phyloP scores from a whole-genome alignment of 495 filamentous ascomycete genomes.

The Penicillium subrubescens region DNA sequence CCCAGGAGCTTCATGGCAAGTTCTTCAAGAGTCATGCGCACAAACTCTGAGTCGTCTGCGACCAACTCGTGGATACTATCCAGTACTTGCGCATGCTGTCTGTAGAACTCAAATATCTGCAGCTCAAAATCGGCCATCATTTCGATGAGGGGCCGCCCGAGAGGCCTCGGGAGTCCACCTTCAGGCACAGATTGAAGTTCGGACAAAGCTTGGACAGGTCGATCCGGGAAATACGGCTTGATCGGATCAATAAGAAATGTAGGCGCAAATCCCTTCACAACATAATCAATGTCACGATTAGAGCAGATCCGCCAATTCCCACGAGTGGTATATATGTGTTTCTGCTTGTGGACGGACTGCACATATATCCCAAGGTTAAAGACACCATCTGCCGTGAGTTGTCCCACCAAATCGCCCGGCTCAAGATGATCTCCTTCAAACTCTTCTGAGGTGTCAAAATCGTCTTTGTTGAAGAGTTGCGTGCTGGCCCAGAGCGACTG shows the following conservation, averaged over 20 bases:
- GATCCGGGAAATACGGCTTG: constrained; percentile 61
- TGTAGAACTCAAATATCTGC: constrained; percentile 37
- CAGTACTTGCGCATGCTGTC: constrained; percentile 50
- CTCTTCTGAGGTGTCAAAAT: constrained; percentile 33
- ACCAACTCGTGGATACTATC: constrained; percentile 52
- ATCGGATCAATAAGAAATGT: constrained; percentile 59
- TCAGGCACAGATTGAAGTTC: constrained; percentile 47
- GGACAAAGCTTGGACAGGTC: constrained; percentile 35
- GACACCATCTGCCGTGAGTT: constrained; percentile 44
- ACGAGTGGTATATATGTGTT: constrained; percentile 71
- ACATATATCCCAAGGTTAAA: constrained; percentile 69
- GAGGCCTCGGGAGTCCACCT: constrained; percentile 46
- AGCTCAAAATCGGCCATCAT: constrained; percentile 37
- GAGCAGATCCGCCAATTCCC: constrained; percentile 71
- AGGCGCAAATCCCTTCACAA: constrained; percentile 64
- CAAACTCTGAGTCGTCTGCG: constrained; percentile 46
- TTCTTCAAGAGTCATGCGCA: constrained; percentile 62
- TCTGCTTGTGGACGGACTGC: constrained; percentile 58
- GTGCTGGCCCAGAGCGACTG: constrained; percentile 31
- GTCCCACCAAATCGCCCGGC: constrained; percentile 74
- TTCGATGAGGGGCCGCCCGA: constrained; percentile 37
- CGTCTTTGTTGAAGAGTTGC: constrained; percentile 32
- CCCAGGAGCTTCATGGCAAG: constrained; percentile 58
- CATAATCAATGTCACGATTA: constrained; percentile 54
- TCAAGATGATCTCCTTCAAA: constrained; percentile 54